phyloP scores from a whole-genome alignment of 805 yeast species.

The Naumovozyma castellii region DNA sequence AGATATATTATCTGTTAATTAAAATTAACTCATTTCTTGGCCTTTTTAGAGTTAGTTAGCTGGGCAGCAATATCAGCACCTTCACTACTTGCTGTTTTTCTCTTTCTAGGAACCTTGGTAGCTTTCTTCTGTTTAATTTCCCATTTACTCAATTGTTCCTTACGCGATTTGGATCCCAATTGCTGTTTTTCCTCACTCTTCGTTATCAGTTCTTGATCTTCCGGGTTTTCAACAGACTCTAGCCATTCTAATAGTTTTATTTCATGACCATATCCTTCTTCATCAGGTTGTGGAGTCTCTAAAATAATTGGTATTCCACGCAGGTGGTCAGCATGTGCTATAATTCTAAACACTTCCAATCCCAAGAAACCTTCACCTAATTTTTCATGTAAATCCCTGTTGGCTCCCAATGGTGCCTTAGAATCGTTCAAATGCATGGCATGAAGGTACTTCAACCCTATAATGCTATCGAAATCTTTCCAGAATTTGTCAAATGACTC shows the following conservation, averaged over 20 bases:
- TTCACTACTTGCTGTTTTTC: slow-evolving; percentile 3
- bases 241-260: slow-evolving; percentile 78
- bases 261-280: slow-evolving; percentile 71
- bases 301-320: slow-evolving; percentile 66
- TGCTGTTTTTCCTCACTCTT: slow-evolving; percentile 43
- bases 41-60: slow-evolving; percentile 11
- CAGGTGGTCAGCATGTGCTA: slow-evolving; percentile 61
- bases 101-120: slow-evolving; percentile 14
- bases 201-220: slow-evolving; percentile 45
- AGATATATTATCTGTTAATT: too few relatives aligned
- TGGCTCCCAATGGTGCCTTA: slow-evolving; percentile 84
- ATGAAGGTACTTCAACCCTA: slow-evolving; percentile 67
- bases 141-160: slow-evolving; percentile 55
- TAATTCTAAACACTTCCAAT: slow-evolving; percentile 66
- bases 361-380: slow-evolving; percentile 87
- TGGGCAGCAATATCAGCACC: slow-evolving; percentile 14
- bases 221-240: slow-evolving; percentile 28
- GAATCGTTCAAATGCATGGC: slow-evolving; percentile 92
- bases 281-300: slow-evolving; percentile 74
- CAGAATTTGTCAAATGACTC: slow-evolving; percentile 58
- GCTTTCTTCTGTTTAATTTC: slow-evolving; percentile 42
- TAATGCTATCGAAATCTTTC: slow-evolving; percentile 58
- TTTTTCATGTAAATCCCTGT: slow-evolving; percentile 83
- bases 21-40: slow-evolving; percentile 4
- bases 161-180: slow-evolving; percentile 60